phyloP scores from a whole-genome alignment of 345 rosid species.

The Anastatica hierochuntica region DNA sequence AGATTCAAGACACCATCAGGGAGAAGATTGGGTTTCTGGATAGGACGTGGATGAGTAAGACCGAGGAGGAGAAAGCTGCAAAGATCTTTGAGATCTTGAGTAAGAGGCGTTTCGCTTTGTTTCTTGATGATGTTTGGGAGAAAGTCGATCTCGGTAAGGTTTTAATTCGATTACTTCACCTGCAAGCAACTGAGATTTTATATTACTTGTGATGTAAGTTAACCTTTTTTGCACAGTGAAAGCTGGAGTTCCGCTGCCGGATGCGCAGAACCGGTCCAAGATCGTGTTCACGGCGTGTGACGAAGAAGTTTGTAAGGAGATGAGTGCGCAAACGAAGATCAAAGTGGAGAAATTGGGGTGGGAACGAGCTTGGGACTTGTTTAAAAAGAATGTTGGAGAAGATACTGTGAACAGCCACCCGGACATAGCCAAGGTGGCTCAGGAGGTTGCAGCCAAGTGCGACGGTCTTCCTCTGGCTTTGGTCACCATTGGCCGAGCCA shows the following conservation, averaged over 20 bases:
- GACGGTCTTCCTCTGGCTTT: slow-evolving; percentile 30
- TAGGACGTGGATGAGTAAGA: slow-evolving; percentile 25
- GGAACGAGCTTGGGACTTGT: slow-evolving; percentile 31
- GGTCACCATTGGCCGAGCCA: slow-evolving; percentile 30
- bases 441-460: slow-evolving; percentile 22
- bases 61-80: slow-evolving; percentile 17
- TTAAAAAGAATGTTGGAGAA: slow-evolving; percentile 28
- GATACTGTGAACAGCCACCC: slow-evolving; percentile 22
- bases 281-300: slow-evolving; percentile 25
- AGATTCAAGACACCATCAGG: slow-evolving; percentile 28
- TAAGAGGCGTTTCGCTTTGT: slow-evolving; percentile 29
- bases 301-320: slow-evolving; percentile 27
- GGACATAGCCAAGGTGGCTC: slow-evolving; percentile 23
- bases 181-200: not conserved
- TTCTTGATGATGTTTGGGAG: slow-evolving; percentile 34
- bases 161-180: not conserved
- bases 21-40: slow-evolving; percentile 26
- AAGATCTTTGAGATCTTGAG: slow-evolving; percentile 30
- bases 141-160: slow-evolving; percentile 27
- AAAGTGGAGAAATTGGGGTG: slow-evolving; percentile 21
- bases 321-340: slow-evolving; percentile 26
- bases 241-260: slow-evolving; percentile 24
- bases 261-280: slow-evolving; percentile 19
- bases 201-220: not conserved
- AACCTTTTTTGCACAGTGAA: not conserved